A percentile compares a stretch with the other conserved stretches of the same genome.
phyloP scores from a whole-genome alignment of 306 rosid species.

The Medicago truncatula region MtrunA17r5.0-ANR NC_053042.1:42840501-42841000 shows the following conservation, averaged over 20 bases:
- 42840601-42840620: constrained; percentile 17
- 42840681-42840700: neutral
- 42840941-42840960: neutral
- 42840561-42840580: constrained; percentile 19
- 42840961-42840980: neutral
- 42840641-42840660: neutral
- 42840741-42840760: neutral
- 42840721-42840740: neutral
- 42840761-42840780: constrained; percentile 23
- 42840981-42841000: neutral
- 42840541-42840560: constrained; percentile 32
- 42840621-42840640: constrained; percentile 16
- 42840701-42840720: neutral
- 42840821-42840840: constrained; percentile 42
- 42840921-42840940: neutral
- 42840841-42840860: constrained; percentile 8
- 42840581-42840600: constrained; percentile 65
- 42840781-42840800: constrained; percentile 34
- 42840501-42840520: constrained; percentile 32
- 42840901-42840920: neutral
- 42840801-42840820: constrained; percentile 13
- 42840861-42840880: constrained; percentile 36
- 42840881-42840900: constrained; percentile 17
- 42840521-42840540: constrained; percentile 13
- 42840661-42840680: neutral